A percentile compares a stretch with the other conserved stretches of the same genome.
These are phyloP conservation scores for Alternaria triticina DNA, from an alignment of 2,329 filamentous ascomycete species.

Conservation along the genomic window DNA sequence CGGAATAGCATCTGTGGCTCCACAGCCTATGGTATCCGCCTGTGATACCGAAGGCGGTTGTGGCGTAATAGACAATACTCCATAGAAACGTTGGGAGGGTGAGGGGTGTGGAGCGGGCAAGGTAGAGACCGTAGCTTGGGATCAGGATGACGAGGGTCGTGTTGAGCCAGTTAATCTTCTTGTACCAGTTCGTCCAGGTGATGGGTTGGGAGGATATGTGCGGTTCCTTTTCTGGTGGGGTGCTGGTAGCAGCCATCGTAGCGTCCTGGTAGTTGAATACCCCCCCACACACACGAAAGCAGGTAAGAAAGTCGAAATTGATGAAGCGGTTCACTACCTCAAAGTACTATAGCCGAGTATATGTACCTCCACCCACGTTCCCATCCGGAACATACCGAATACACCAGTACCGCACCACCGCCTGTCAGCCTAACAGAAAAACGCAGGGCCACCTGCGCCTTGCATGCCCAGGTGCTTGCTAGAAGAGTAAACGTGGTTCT, in stretches of 20 bases:
- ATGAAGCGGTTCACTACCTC: no score
- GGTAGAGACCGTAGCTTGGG: constrained; percentile 74
- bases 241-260: constrained; percentile 7
- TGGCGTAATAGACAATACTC: constrained; percentile 79
- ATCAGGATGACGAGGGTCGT: constrained; percentile 78
- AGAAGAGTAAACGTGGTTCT: neutral
- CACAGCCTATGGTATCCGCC: constrained; percentile 75
- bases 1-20: constrained; percentile 58
- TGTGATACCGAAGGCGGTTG: constrained; percentile 71
- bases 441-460: neutral
- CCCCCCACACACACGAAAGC: neutral
- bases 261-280: neutral
- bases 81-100: constrained; percentile 74
- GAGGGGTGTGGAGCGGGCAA: constrained; percentile 78
- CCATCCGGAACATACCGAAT: constrained; percentile 9
- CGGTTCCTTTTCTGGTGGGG: constrained; percentile 8
- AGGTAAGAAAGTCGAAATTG: neutral
- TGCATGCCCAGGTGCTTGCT: neutral
- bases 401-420: neutral
- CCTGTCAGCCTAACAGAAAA: neutral
- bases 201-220: constrained; percentile 27
- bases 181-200: constrained; percentile 73
- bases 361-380: constrained; percentile 5
- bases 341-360: neutral
- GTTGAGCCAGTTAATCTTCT: constrained; percentile 93